These are phyloP conservation scores for Colletotrichum kahawae DNA, from an alignment of 2,329 filamentous ascomycete genomes.

Conservation along the genomic window DNA sequence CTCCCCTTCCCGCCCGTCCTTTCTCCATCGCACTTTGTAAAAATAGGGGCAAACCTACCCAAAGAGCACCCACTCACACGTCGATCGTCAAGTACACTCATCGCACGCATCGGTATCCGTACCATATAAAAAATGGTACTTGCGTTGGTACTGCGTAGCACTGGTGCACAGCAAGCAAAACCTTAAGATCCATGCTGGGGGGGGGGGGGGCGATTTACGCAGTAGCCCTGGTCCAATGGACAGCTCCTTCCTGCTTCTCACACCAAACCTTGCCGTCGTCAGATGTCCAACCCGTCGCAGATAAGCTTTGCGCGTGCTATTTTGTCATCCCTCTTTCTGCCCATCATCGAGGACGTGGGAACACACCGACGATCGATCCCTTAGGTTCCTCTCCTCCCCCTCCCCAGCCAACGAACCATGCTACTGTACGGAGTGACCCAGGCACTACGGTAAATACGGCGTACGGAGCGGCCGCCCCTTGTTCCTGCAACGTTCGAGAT, in stretches of 20 bases:
- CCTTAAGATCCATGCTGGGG: background rate
- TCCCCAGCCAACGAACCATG: background rate
- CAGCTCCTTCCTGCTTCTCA: background rate
- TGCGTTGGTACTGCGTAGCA: background rate
- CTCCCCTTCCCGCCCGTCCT: background rate
- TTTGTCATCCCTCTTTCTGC: background rate
- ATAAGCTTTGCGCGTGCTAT: conserved; percentile 3
- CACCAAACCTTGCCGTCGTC: background rate
- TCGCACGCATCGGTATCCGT: background rate
- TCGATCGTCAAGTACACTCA: background rate
- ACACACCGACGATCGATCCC: background rate
- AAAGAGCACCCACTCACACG: background rate
- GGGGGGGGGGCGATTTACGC: background rate
- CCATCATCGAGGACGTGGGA: background rate
- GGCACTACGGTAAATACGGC: background rate
- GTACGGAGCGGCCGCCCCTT: background rate
- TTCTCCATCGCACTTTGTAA: background rate
- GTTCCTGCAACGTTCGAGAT: background rate
- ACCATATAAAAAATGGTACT: background rate
- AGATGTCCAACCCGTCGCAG: conserved; percentile 2
- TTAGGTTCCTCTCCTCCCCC: background rate
- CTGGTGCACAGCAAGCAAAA: background rate
- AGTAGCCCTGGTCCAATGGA: background rate
- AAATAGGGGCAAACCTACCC: background rate
- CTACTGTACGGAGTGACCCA: background rate